Percentiles rank a stretch among this genome's conserved stretches.
Conservation (phyloP, 805 yeast species). For the Candida nonsorbophila region DNA sequence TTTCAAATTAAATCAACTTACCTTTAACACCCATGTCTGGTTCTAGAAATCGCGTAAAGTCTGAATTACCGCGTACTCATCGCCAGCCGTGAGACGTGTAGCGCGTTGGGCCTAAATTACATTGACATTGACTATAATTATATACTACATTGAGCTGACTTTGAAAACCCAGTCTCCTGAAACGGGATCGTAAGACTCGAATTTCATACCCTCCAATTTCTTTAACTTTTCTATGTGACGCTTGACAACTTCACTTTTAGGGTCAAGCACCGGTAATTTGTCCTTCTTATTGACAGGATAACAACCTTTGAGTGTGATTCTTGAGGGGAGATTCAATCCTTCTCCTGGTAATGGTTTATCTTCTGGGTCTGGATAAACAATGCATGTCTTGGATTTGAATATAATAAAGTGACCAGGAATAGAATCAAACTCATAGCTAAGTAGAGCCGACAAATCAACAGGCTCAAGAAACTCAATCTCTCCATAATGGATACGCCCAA, state of each 20-base stretch:
- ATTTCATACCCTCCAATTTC: conserved; percentile 51
- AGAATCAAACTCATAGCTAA: conserved; percentile 44
- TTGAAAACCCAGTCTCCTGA: conserved; percentile 69
- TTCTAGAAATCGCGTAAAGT: too few relatives aligned
- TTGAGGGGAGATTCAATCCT: conserved; percentile 76
- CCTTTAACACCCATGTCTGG: conserved; percentile 30
- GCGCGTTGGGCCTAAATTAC: too few relatives aligned
- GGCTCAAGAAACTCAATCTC: conserved; percentile 71
- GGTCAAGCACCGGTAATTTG: conserved; percentile 69
- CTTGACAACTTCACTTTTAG: conserved; percentile 64
- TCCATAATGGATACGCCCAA: conserved; percentile 81
- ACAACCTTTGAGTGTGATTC: conserved; percentile 70
- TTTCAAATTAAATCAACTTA: conserved; percentile 8
- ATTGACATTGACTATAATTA: too few relatives aligned
- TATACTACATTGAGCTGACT: conserved; percentile 37
- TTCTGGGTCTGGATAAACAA: conserved; percentile 79
- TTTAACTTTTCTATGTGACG: conserved; percentile 67
- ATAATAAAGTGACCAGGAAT: conserved; percentile 62
- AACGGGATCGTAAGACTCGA: conserved; percentile 70
- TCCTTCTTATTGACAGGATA: conserved; percentile 75
- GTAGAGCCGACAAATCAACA: conserved; percentile 72
- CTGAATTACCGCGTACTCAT: too few relatives aligned
- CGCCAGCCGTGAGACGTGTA: too few relatives aligned
- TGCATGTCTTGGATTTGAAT: conserved; percentile 55
- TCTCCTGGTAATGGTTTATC: conserved; percentile 66